Evolutionary conservation across 2,329 filamentous ascomycete genomes (phyloP), one percentile per base, ranked within the genome.

Genomic region (Ambrosiella beaveri): DNA sequence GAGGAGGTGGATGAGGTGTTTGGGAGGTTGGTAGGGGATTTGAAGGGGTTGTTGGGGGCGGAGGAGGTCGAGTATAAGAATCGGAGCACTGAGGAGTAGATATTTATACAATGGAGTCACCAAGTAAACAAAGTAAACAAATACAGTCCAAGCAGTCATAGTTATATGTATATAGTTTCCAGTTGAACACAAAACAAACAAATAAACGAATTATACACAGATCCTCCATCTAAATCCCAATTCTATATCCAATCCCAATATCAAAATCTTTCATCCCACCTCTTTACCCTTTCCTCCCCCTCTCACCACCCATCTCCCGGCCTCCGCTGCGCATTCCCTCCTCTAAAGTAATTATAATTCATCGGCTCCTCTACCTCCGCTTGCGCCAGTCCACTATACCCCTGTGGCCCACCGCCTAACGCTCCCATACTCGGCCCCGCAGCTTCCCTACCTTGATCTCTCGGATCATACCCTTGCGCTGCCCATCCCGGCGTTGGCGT

Each of bases 321-420:
- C 65, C 62, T 60, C 55, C 63, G 65, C 41, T 64, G 58, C 17
- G n/a, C 41, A 56, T 64, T 55, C 17, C 66, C 69, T 3, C 71
- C 70, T 36, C 78, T 72, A 66, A 80, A 81, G 63, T 81, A 81
- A 65, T 81, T 78, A 62, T 80, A 81, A 61, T 74, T 71, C 63
- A 71, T 67, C 7, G 76, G 75, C 47, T 78, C 75, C 17, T 71
- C 67, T 7, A 71, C 68, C 58, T 81, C 78, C 45, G 69, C 67
- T 64, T 82, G 79, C 0, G 79, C 75, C 57, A 84, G 66, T 35
- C 75, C 75, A 12, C 78, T 80, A 65, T 84, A 84, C 0, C 80
- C 80, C 55, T 73, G 70, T 1, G 78, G 77, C 1, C 79, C 79
- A 57, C 78, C 78, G 15, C 78, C 79, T 15, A 81, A 66, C 61